Conservation (phyloP, 345 rosid species). For the Moringa oleifera region DNA sequence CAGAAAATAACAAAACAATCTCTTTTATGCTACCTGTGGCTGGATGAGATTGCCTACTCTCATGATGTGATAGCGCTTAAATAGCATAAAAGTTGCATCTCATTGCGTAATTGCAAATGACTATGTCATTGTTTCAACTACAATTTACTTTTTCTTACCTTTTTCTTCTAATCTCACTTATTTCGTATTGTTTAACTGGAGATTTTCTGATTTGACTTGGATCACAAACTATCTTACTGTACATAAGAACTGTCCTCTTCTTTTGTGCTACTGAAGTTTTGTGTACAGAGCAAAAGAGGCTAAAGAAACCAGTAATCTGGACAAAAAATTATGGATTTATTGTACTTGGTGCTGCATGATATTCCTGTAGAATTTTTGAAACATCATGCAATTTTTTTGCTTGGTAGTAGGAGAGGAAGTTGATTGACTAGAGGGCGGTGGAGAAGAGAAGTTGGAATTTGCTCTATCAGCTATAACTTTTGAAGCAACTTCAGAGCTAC, state of each 20-base stretch:
- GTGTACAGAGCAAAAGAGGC: too few relatives aligned
- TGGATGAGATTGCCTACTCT: slow-evolving; percentile 24
- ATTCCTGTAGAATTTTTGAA: background rate
- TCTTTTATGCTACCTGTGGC: slow-evolving; percentile 20
- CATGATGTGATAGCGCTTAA: slow-evolving; percentile 32
- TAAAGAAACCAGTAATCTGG: background rate
- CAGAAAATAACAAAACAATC: slow-evolving; percentile 4
- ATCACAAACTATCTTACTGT: background rate
- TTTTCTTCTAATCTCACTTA: background rate
- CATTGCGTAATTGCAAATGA: slow-evolving; percentile 12
- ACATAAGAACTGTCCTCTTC: too few relatives aligned
- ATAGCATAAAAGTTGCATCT: slow-evolving; percentile 13
- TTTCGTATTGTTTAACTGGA: background rate
- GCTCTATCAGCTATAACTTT: slow-evolving; percentile 22
- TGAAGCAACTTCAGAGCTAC: too few relatives aligned
- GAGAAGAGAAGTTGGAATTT: slow-evolving; percentile 15
- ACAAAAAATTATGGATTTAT: slow-evolving; percentile 8
- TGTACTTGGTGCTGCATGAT: slow-evolving; percentile 3
- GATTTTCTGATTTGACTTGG: background rate
- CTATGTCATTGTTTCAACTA: slow-evolving; percentile 9
- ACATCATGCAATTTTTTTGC: too few relatives aligned
- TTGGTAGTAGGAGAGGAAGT: slow-evolving; percentile 2
- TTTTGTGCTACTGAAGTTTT: background rate
- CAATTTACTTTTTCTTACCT: background rate
- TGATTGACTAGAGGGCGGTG: slow-evolving; percentile 6